Evolutionary conservation across 306 rosid species (phyloP).

Genomic region (Sphenostylis stenocarpa): DNA sequence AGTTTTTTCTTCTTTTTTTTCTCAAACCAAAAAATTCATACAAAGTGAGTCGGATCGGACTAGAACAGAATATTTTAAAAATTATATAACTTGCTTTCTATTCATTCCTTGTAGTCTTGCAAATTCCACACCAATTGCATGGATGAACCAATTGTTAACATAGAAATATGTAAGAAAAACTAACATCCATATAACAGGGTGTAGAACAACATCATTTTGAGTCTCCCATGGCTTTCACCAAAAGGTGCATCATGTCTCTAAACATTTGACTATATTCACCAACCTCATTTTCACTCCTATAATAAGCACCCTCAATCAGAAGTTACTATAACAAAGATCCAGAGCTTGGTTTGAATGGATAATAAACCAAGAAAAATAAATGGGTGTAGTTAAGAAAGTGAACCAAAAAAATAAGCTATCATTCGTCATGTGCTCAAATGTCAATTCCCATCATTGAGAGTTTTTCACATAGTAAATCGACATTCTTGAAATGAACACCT

Average conservation of each 20-base stretch:
- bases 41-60: too few species aligned
- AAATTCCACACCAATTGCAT: too few species aligned
- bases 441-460: constrained; percentile 58
- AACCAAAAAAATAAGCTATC: constrained; percentile 18
- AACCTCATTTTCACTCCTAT: not conserved
- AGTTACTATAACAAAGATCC: constrained; percentile 2
- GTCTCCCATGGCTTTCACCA: too few species aligned
- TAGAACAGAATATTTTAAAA: too few species aligned
- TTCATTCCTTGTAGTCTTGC: too few species aligned
- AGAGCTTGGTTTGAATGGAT: constrained; percentile 28
- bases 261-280: not conserved
- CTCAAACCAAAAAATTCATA: too few species aligned
- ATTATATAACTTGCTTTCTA: too few species aligned
- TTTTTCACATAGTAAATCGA: constrained; percentile 52
- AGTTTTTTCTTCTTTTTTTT: too few species aligned
- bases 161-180: too few species aligned
- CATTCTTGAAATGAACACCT: constrained; percentile 74
- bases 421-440: constrained; percentile 40
- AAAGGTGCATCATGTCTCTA: constrained; percentile 16
- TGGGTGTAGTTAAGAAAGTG: not conserved
- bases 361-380: not conserved
- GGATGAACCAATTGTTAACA: too few species aligned
- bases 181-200: too few species aligned
- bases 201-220: too few species aligned
- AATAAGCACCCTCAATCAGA: not conserved